A percentile compares a stretch with the other conserved stretches of the same genome.
phyloP scores from a whole-genome alignment of 306 rosid genomes.

The Dryas octopetala region DNA sequence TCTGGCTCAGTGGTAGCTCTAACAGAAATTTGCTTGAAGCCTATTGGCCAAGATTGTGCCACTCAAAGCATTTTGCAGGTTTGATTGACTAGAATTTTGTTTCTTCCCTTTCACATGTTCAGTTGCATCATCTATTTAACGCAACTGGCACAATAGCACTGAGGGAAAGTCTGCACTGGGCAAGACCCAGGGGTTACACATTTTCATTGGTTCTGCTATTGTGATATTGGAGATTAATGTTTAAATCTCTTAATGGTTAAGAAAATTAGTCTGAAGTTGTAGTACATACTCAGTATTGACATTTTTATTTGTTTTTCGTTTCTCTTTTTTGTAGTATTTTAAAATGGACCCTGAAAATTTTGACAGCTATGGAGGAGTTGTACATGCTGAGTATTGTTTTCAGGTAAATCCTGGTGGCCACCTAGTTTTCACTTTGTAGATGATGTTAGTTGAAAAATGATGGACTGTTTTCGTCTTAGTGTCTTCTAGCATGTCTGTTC shows the following conservation, averaged over 20 bases:
- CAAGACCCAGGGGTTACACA: background rate
- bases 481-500: background rate
- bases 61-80: slow-evolving; percentile 98
- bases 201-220: background rate
- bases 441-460: slow-evolving; percentile 2
- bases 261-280: background rate
- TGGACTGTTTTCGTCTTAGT: background rate
- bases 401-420: slow-evolving; percentile 56
- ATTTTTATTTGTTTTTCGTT: slow-evolving; percentile 21
- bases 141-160: background rate
- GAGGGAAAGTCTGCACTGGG: background rate
- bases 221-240: slow-evolving; percentile 6
- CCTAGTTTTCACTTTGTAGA: slow-evolving; percentile 18
- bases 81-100: background rate
- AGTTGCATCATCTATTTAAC: background rate
- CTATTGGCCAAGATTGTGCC: slow-evolving; percentile 92
- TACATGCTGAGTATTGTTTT: slow-evolving; percentile 91
- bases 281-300: slow-evolving; percentile 4
- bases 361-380: slow-evolving; percentile 87
- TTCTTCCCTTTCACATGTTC: background rate
- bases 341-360: slow-evolving; percentile 91
- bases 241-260: background rate
- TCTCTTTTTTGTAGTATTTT: slow-evolving; percentile 57
- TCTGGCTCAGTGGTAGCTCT: slow-evolving; percentile 67
- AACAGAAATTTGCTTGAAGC: slow-evolving; percentile 89